Conservation (phyloP, 2,329 filamentous ascomycete genomes). For the Beauveria medogensis region DNA sequence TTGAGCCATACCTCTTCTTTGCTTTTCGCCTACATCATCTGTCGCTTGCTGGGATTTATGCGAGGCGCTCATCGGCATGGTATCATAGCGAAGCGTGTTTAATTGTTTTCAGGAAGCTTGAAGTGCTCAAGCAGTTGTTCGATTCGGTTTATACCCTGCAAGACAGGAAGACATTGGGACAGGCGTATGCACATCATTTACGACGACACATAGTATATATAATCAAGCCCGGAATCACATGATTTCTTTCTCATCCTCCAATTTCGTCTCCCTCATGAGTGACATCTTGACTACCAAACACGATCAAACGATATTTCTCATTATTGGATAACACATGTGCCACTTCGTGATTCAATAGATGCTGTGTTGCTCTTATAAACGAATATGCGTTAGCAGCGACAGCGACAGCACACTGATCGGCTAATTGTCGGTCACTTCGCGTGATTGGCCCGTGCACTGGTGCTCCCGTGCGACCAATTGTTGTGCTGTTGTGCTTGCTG, state of each 20-base stretch:
- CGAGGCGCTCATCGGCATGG: not conserved
- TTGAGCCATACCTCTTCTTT: not conserved
- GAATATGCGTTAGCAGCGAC: not conserved
- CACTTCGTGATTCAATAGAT: not conserved
- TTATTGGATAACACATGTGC: not conserved
- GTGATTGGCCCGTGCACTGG: not conserved
- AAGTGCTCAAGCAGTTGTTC: slow-evolving; percentile 2
- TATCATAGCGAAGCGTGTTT: slow-evolving; percentile 7
- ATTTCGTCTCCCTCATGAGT: not conserved
- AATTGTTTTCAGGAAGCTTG: not conserved
- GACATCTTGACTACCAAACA: not conserved
- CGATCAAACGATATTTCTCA: not conserved
- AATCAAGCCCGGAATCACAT: not conserved
- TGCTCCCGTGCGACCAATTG: slow-evolving; percentile 9
- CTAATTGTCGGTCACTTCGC: not conserved
- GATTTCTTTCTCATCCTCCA: not conserved
- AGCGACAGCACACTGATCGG: not conserved
- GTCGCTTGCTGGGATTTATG: not conserved
- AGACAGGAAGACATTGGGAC: not conserved
- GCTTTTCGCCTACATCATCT: not conserved
- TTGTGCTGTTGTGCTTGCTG: slow-evolving; percentile 9
- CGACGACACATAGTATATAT: not conserved
- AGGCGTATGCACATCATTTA: not conserved
- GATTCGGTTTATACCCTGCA: slow-evolving; percentile 1
- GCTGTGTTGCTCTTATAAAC: not conserved